phyloP scores from a whole-genome alignment of 2,329 filamentous ascomycete genomes.

The Stachybotrys echinatus region DNA sequence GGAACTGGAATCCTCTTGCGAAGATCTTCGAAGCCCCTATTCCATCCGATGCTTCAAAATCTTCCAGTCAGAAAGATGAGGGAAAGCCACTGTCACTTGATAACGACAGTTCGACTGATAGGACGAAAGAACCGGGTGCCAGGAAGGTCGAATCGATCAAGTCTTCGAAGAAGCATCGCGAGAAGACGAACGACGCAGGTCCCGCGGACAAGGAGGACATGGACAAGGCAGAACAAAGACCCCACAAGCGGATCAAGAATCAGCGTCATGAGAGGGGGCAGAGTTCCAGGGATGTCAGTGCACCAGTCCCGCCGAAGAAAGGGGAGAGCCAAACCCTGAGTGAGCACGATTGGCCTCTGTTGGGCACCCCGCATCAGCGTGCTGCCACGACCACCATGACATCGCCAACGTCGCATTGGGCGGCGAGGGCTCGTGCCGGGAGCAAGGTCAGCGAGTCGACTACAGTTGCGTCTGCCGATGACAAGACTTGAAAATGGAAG shows the following conservation, averaged over 20 bases:
- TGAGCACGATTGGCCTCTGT: slow-evolving; percentile 18
- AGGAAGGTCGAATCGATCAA: background rate
- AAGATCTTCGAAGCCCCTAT: background rate
- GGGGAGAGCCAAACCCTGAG: slow-evolving; percentile 5
- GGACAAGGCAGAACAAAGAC: background rate
- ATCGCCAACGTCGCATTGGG: slow-evolving; percentile 14
- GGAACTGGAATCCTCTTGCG: background rate
- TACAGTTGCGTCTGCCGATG: background rate
- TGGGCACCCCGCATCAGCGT: slow-evolving; percentile 17
- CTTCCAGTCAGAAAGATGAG: background rate
- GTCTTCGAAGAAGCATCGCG: background rate
- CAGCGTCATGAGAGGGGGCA: background rate
- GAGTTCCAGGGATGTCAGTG: background rate
- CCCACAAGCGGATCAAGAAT: background rate
- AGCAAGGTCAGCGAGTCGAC: slow-evolving; percentile 1
- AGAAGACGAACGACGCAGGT: background rate
- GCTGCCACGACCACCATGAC: slow-evolving; percentile 12
- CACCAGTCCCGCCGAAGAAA: background rate
- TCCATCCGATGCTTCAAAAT: background rate
- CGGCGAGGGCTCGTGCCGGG: slow-evolving; percentile 6
- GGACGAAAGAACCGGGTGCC: background rate
- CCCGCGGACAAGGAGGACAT: background rate
- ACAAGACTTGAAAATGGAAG: too few species aligned
- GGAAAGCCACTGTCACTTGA: background rate
- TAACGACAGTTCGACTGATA: background rate